Percentiles rank a stretch among this genome's conserved stretches.
These are phyloP conservation scores for Leccinum ochraceum DNA, from an alignment of 768 basidiomycete genomes.

Conservation along the genomic window DNA sequence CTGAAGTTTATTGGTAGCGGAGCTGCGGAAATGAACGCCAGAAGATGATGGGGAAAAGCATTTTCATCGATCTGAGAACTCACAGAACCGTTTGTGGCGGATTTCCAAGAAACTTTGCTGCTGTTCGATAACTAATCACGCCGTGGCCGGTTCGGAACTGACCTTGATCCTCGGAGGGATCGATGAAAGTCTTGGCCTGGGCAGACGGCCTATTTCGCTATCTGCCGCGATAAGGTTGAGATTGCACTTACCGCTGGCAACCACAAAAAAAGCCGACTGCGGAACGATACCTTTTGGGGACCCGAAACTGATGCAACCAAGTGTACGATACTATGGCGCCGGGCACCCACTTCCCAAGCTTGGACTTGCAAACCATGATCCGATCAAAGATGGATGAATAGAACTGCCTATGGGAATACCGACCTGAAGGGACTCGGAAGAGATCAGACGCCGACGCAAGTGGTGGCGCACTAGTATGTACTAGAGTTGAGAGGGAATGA, in stretches of 20 bases:
- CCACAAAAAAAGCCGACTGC: background rate
- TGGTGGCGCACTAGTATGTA: background rate
- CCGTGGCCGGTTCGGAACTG: background rate
- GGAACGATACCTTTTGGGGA: background rate
- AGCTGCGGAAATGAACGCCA: background rate
- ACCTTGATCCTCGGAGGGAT: background rate
- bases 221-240: background rate
- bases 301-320: background rate
- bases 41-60: slow-evolving; percentile 1
- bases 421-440: background rate
- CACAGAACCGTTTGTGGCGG: background rate
- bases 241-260: background rate
- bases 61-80: background rate
- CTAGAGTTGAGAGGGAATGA: background rate
- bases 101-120: background rate
- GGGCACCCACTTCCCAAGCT: background rate
- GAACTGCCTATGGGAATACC: background rate
- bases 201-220: background rate
- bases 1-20: background rate
- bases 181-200: background rate
- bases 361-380: background rate
- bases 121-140: background rate
- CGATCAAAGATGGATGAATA: background rate
- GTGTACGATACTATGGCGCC: background rate
- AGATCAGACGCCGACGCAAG: background rate